Evolutionary conservation across 257 asterid species (phyloP), one percentile per base, ranked within the genome.

Genomic region (Solanum paucissectum): DNA sequence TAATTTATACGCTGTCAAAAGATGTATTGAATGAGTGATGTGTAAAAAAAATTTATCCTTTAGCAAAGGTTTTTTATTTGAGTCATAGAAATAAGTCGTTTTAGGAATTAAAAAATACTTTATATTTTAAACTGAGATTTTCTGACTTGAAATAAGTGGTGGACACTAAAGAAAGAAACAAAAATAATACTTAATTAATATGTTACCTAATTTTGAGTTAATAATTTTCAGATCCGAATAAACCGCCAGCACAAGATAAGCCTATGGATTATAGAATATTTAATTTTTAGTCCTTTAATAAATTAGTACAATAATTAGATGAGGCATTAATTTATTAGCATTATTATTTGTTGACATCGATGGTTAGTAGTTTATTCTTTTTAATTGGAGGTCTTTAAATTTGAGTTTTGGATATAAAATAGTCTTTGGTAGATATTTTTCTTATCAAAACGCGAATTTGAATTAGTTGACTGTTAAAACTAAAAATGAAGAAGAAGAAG

Each of bases 181-280:
- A 69, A 6, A 69, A 14, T 32, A 29, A 69, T 16, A 69, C 3
- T 32, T 69, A 14, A 7, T 69, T 69, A 69, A 32, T 14, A 66
- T 69, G 32, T 69, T 69, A 29, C 23, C 9, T 69, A 29, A 69
- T 29, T 69, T 6, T 60, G 68, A 60, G 8, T 60, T 37, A 40
- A 76, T 7, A 40, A 40, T 12, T 77, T 77, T 42, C 23, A 44
- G 84, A 77, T 77, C 84, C 84, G n/a, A 8, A 42, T 40, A 77
- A 42, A 25, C n/a, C 84, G 62, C 36, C 21, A 25, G 7, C 62
- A 77, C 9, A 77, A n/a, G 13, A 42, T 77, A 29, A 14, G 37
- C 36, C 23, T 25, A 42, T 77, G 62, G 62, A 77, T 77, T 77
- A 2, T 25, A 77, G 23, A 77, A 25, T 77, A 77, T 25, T 69